These are phyloP conservation scores for Candida arabinofermentans DNA, from an alignment of 805 yeast genomes.

Conservation along the genomic window DNA sequence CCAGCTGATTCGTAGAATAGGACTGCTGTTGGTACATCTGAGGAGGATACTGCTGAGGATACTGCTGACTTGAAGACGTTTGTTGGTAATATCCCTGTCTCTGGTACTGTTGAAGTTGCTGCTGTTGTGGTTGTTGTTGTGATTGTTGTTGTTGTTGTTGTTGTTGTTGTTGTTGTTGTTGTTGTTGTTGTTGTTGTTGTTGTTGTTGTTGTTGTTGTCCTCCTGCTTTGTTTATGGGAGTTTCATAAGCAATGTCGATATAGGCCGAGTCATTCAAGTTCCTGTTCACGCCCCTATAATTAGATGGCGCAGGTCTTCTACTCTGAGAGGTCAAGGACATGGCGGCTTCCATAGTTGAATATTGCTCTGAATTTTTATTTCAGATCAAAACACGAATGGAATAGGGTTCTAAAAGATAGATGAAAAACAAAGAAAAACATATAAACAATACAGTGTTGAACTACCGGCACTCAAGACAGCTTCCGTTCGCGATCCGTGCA, in stretches of 20 bases:
- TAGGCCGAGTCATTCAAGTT: slow-evolving; percentile 38
- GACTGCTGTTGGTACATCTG: not conserved
- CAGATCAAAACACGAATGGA: not conserved
- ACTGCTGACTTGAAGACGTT: not conserved
- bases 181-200: slow-evolving; percentile 15
- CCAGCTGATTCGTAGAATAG: slow-evolving; percentile 1
- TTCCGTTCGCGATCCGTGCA: no score
- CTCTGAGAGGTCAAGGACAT: slow-evolving; percentile 21
- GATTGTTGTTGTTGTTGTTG: slow-evolving; percentile 5
- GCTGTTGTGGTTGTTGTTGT: slow-evolving; percentile 1
- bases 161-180: slow-evolving; percentile 13
- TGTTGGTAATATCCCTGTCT: slow-evolving; percentile 2
- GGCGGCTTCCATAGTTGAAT: slow-evolving; percentile 32
- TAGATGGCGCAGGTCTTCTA: slow-evolving; percentile 7
- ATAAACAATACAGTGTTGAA: no score
- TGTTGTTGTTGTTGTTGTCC: slow-evolving; percentile 12
- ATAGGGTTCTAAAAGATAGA: not conserved
- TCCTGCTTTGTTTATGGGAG: slow-evolving; percentile 23
- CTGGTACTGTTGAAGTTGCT: no score
- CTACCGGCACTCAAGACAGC: no score
- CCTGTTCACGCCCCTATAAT: slow-evolving; percentile 31
- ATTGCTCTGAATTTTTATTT: not conserved
- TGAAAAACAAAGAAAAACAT: not conserved
- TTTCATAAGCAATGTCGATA: slow-evolving; percentile 43
- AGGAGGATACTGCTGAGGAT: slow-evolving; percentile 2